Evolutionary conservation across 2,329 filamentous ascomycete species (phyloP), one percentile per base, ranked within the genome.

Genomic region (Cordyceps javanica): DNA sequence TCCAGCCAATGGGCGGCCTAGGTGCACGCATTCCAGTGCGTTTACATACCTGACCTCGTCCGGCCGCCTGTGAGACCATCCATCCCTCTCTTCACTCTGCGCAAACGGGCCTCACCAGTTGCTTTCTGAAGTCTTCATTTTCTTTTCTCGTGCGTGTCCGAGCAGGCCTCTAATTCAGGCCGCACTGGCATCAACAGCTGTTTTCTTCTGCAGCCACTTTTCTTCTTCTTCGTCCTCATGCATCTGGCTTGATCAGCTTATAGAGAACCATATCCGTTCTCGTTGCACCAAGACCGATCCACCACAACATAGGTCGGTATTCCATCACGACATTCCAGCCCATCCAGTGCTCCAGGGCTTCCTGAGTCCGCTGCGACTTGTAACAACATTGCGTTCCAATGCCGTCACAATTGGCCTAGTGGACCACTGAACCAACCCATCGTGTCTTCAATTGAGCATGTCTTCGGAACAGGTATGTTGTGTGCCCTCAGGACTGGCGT

Each of bases 401-500:
- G 67, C 67, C 64, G 69, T 66, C 64, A 56, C 55, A 55, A 53
- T 61, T 56, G 59, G 61, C 51, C 55, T 66, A 66, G 51, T n/a
- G 60, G 58, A 55, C 54, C 60, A 55, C 55, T 60, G 60, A 58
- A 62, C 60, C 61, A 54, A 62, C 59, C 59, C 61, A 57, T 62
- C 58, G 58, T 62, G 60, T 62, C 59, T 63, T 62, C 66, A n/a
- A 25, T 25, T 45, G 26, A 68, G 61, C 63, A 73, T 73, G 71
- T 69, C 69, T 63, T 69, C 71, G 58, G 69, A 73, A 66, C 66
- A 69, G 69, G 71, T 73, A 73, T 69, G 71, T 60, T 61, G 30
- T 41, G 44, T 54, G 11, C 51, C 51, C 44, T 25, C n/a, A 13
- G 26, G 36, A 51, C 13, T 23, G 21, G 32, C 53, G 6, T 48